These are phyloP conservation scores for Fusarium coicis DNA, from an alignment of 2,329 filamentous ascomycete genomes.

Conservation along the genomic window DNA sequence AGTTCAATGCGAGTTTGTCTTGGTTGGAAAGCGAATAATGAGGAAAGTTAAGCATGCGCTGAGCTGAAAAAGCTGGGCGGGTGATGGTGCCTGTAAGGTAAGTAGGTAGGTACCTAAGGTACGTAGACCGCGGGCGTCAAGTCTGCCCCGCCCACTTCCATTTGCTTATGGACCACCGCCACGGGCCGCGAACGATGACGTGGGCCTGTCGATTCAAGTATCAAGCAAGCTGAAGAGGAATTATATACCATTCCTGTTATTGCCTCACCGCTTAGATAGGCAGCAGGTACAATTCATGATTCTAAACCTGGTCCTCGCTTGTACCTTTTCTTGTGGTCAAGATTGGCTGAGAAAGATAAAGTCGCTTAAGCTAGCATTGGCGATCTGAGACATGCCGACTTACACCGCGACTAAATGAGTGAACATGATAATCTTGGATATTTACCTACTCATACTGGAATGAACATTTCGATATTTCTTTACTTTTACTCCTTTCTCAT, in stretches of 20 bases:
- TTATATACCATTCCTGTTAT: background rate
- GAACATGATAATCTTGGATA: background rate
- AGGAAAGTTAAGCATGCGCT: constrained; percentile 22
- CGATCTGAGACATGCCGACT: constrained; percentile 9
- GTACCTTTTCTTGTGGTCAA: background rate
- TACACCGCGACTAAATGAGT: background rate
- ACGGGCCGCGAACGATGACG: constrained; percentile 44
- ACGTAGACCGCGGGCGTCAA: background rate
- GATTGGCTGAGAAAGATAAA: background rate
- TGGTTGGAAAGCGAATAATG: constrained; percentile 5
- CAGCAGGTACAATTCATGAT: background rate
- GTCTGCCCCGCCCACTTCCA: constrained; percentile 32
- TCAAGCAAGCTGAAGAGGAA: background rate
- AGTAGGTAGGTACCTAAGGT: background rate
- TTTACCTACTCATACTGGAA: too few relatives aligned
- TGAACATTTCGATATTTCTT: background rate
- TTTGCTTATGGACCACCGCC: constrained; percentile 26
- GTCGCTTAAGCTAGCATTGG: background rate
- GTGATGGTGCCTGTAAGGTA: background rate
- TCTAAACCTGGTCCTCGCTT: background rate
- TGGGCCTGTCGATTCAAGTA: constrained; percentile 24
- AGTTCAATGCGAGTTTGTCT: background rate
- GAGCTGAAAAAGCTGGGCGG: constrained; percentile 16
- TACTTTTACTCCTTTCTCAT: too few relatives aligned
- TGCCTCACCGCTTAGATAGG: constrained; percentile 7